Percentiles rank a stretch among this genome's conserved stretches.
Evolutionary conservation across 805 yeast species (phyloP).

Genomic region (Ogataea nonfermentans): DNA sequence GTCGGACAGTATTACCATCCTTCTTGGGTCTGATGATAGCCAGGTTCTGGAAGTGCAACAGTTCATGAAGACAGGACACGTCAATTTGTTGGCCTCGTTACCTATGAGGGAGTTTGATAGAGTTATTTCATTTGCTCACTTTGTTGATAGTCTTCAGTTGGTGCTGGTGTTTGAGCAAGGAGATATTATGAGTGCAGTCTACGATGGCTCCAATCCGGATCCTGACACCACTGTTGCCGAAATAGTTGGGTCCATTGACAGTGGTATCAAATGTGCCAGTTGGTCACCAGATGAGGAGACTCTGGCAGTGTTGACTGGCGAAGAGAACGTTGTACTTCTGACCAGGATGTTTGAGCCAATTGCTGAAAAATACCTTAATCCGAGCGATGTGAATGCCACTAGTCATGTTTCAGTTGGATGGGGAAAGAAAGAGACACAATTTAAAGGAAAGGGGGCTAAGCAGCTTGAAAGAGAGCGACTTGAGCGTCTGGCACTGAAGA

Average conservation of each 20-base stretch:
- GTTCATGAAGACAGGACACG: slow-evolving; percentile 61
- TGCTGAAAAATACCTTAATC: slow-evolving; percentile 55
- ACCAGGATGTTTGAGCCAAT: slow-evolving; percentile 80
- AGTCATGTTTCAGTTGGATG: slow-evolving; percentile 96
- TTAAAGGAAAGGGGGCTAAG: slow-evolving; percentile 88
- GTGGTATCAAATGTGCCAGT: slow-evolving; percentile 63
- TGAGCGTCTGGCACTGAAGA: slow-evolving; percentile 51
- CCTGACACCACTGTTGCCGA: slow-evolving; percentile 59
- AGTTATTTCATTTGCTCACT: slow-evolving; percentile 60
- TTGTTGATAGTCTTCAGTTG: slow-evolving; percentile 64
- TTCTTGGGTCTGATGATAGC: slow-evolving; percentile 52
- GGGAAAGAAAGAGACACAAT: slow-evolving; percentile 97
- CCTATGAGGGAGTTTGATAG: slow-evolving; percentile 43
- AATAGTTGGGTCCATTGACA: slow-evolving; percentile 82
- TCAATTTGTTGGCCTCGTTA: slow-evolving; percentile 58
- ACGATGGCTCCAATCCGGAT: slow-evolving; percentile 46
- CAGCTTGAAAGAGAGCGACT: slow-evolving; percentile 64
- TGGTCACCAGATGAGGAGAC: slow-evolving; percentile 96
- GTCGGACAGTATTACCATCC: slow-evolving; percentile 69
- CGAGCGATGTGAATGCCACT: slow-evolving; percentile 63
- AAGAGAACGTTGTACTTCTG: slow-evolving; percentile 59
- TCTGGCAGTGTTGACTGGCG: slow-evolving; percentile 63
- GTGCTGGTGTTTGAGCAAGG: slow-evolving; percentile 72
- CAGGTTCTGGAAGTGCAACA: slow-evolving; percentile 74
- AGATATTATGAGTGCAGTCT: slow-evolving; percentile 67